Conservation (phyloP, 2,329 filamentous ascomycete species). For the Fusarium kyushuense region DNA sequence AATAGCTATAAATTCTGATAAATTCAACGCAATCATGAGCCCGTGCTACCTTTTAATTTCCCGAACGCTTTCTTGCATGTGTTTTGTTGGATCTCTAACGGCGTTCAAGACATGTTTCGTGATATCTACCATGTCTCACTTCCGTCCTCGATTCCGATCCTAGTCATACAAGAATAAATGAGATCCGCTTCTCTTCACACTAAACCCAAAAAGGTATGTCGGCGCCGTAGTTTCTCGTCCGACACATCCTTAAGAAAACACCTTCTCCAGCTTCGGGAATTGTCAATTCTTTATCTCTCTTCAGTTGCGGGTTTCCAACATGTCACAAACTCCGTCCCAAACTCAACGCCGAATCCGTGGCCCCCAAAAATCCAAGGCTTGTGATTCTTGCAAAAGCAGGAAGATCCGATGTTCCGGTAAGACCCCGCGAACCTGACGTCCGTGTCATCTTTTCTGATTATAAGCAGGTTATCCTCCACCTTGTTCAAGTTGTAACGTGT, state of each 20-base stretch:
- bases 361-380: slow-evolving; percentile 38
- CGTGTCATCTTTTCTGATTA: no score
- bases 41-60: no score
- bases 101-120: neutral
- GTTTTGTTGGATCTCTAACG: neutral
- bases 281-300: neutral
- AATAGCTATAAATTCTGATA: no score
- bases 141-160: no score
- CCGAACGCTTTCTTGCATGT: no score
- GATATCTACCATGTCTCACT: no score
- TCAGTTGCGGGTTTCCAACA: neutral
- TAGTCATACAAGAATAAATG: no score
- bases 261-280: neutral
- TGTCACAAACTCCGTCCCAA: slow-evolving; percentile 11
- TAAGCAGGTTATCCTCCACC: slow-evolving; percentile 37
- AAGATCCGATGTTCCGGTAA: slow-evolving; percentile 39
- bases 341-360: slow-evolving; percentile 24
- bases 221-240: slow-evolving; percentile 22
- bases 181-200: no score
- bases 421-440: no score
- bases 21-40: no score
- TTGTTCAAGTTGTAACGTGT: slow-evolving; percentile 35
- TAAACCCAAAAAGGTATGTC: slow-evolving; percentile 32
- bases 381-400: slow-evolving; percentile 40
- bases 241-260: neutral